Percentiles rank a stretch among this genome's conserved stretches.
These are phyloP conservation scores for Sphenostylis stenocarpa DNA, from an alignment of 306 rosid species.

Conservation along the genomic window DNA sequence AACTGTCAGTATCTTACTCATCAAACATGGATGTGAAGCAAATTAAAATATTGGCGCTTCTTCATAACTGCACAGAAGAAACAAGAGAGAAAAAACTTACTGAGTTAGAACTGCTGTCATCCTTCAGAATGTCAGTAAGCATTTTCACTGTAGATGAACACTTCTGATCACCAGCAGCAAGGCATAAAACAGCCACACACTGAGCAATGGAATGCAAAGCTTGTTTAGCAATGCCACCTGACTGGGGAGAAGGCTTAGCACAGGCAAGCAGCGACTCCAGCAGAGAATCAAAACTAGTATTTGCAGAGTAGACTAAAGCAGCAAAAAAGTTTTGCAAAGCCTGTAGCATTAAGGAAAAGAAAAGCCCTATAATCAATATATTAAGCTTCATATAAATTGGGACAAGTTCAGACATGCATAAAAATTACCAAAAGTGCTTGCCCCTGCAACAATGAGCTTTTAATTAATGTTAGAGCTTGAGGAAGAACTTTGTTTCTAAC, in stretches of 20 bases:
- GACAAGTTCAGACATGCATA: constrained; percentile 25
- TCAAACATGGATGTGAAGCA: no score
- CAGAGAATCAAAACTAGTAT: constrained; percentile 89
- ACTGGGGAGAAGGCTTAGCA: constrained; percentile 91
- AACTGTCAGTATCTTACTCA: no score
- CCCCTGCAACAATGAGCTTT: constrained; percentile 96
- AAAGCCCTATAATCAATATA: constrained; percentile 33
- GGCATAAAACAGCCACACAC: constrained; percentile 96
- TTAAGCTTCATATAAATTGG: constrained; percentile 16
- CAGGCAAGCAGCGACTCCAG: constrained; percentile 90
- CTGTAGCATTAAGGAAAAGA: constrained; percentile 44
- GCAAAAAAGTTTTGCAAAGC: constrained; percentile 91
- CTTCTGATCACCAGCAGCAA: constrained; percentile 91
- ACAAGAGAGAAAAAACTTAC: constrained; percentile 41
- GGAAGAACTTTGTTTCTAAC: constrained; percentile 98
- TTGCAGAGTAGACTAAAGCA: constrained; percentile 87
- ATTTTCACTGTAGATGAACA: constrained; percentile 87
- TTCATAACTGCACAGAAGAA: not conserved
- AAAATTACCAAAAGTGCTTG: constrained; percentile 83
- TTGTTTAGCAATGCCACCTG: constrained; percentile 98
- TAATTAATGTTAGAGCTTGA: constrained; percentile 85
- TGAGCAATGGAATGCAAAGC: constrained; percentile 95
- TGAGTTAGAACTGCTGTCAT: constrained; percentile 76
- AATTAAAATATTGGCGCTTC: no score
- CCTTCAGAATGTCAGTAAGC: constrained; percentile 92